phyloP scores from a whole-genome alignment of 106 monocot genomes.

The Chionographis japonica region DNA sequence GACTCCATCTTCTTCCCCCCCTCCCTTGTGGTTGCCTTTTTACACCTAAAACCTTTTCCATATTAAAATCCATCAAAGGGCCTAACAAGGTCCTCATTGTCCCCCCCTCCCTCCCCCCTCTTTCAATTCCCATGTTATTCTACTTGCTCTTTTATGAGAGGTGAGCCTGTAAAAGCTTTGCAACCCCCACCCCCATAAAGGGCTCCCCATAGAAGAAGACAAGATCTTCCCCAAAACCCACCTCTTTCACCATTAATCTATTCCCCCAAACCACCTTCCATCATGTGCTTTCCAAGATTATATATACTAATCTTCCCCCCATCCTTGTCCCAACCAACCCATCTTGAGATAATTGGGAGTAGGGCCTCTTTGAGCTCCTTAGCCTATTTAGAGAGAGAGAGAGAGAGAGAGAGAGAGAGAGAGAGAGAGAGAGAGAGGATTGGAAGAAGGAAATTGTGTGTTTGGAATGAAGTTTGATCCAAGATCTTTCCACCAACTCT shows the following conservation, averaged over 20 bases:
- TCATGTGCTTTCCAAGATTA: slow-evolving; percentile 3
- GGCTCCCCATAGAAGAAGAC: slow-evolving; percentile 18
- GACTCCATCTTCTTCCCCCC: neutral
- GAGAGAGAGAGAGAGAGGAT: neutral
- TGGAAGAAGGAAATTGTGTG: slow-evolving; percentile 6
- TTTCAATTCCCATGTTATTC: neutral
- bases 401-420: neutral
- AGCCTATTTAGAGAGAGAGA: slow-evolving; percentile 7
- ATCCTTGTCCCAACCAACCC: slow-evolving; percentile 2
- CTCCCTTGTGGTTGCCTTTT: neutral
- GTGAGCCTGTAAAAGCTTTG: slow-evolving; percentile 27
- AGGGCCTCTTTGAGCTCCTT: neutral
- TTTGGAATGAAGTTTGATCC: slow-evolving; percentile 54
- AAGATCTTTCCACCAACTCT: slow-evolving; percentile 21
- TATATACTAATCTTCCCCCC: slow-evolving; percentile 1
- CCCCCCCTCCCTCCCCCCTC: neutral
- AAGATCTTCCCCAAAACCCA: slow-evolving; percentile 21
- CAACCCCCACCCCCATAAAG: slow-evolving; percentile 13
- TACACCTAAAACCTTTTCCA: neutral
- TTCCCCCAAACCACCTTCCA: slow-evolving; percentile 9
- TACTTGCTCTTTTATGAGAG: slow-evolving; percentile 18
- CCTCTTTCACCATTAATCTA: slow-evolving; percentile 10
- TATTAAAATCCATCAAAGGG: slow-evolving; percentile 11
- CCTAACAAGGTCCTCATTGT: too few species aligned
- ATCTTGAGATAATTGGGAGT: neutral